Evolutionary conservation across 129 eudicot species (phyloP), one percentile per base, ranked within the genome.

Genomic region (Saussurea involucrata): DNA sequence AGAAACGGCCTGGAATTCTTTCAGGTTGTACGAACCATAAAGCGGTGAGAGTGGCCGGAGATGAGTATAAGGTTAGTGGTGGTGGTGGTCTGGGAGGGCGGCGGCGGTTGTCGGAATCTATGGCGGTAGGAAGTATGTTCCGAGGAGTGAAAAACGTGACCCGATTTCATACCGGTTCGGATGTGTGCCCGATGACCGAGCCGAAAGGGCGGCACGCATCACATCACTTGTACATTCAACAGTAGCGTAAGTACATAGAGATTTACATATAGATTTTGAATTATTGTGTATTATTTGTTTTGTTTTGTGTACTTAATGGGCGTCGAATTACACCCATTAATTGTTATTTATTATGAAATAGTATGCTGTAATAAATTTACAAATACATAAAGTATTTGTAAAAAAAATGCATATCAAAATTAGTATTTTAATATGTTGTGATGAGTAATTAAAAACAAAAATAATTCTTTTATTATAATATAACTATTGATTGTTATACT

Each of bases 1-100:
- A 81, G 78, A 66, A 79, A 68, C 85, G 86, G 27, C 33, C 84
- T 0, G 85, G 88, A 13, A 78, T 87, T 42, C 91, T 89, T 20
- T 81, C 82, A 0, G 96, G 98, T 22, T 94, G 98, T 42, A 76
- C 72, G 80, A 89, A 80, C 78, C 85, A 86, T 60, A 94, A 89
- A 27, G 91, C 98, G 20, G 96, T 91, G 75, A 83, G 85, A 21
- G 92, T 94, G 46, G 93, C 81, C 24, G 86, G 81, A 63, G 87
- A 84, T 25, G 91, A 79, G 37, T 33, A 72, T 28, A 81, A 73
- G 55, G 77, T 63, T 65, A 10, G 73, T 33, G 75, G 65, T 17
- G 80, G 60, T 33, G 78, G 82, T 20, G 80, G 49, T 4, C 68
- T 1, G 28, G 66, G 73, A 20, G 83, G 81, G 40, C 77, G 73